Conservation (phyloP, 2,329 filamentous ascomycete species). For the Phaeomoniella chlamydospora region DNA sequence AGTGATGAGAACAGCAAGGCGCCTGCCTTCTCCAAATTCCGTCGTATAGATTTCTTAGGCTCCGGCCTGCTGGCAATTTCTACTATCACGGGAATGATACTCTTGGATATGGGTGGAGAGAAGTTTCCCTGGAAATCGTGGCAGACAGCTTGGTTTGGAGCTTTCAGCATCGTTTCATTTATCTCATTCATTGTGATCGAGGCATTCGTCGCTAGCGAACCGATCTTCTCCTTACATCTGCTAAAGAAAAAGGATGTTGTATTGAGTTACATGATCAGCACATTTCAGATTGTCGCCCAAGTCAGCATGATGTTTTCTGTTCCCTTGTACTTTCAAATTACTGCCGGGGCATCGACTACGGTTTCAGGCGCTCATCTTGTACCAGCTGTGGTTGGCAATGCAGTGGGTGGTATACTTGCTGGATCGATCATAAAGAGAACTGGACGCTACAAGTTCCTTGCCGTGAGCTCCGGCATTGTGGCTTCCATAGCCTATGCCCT, state of each 20-base stretch:
- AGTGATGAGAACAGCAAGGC: conserved; percentile 2
- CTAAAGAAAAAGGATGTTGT: conserved; percentile 34
- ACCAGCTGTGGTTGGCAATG: conserved; percentile 54
- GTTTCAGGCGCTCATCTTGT: conserved; percentile 47
- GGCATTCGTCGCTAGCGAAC: conserved; percentile 16
- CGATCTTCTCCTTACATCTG: conserved; percentile 21
- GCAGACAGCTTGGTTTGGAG: conserved; percentile 5
- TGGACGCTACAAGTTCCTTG: conserved; percentile 42
- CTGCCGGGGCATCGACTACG: conserved; percentile 41
- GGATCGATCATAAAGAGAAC: conserved; percentile 44
- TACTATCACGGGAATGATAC: conserved; percentile 29
- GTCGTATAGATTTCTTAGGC: conserved; percentile 45
- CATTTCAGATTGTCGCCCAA: conserved; percentile 43
- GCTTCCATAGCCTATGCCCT: conserved; percentile 37
- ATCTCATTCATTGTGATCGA: conserved; percentile 17
- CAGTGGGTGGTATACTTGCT: conserved; percentile 44
- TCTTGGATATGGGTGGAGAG: conserved; percentile 34
- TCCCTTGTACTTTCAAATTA: conserved; percentile 57
- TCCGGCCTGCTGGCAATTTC: conserved; percentile 28
- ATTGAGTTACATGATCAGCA: conserved; percentile 36
- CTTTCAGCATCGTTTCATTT: conserved; percentile 1
- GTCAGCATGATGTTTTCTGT: conserved; percentile 50
- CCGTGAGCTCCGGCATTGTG: conserved; percentile 34
- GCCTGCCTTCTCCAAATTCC: conserved; percentile 17
- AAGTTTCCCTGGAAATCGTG: conserved; percentile 18